phyloP scores from a whole-genome alignment of 1,139 yeast genomes.

The Petasospora rhodanensis region DNA sequence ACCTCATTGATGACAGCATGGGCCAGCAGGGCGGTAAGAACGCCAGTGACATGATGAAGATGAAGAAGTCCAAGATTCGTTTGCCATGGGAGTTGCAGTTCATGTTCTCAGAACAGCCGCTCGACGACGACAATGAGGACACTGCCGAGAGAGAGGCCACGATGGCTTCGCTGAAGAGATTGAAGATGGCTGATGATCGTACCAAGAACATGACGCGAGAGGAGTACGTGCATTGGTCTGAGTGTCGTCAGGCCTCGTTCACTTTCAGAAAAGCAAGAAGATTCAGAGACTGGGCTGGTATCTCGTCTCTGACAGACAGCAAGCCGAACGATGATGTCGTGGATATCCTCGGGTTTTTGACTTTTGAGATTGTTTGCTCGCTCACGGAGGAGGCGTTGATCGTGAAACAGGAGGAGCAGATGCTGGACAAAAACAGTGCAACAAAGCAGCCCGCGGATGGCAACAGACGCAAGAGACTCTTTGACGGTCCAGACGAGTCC shows the following conservation, averaged over 20 bases:
- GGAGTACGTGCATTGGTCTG: constrained; percentile 98
- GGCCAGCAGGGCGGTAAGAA: constrained; percentile 28
- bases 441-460: constrained; percentile 24
- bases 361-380: constrained; percentile 95
- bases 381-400: constrained; percentile 87
- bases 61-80: constrained; percentile 75
- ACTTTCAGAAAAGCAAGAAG: constrained; percentile 90
- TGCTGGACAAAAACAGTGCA: constrained; percentile 24
- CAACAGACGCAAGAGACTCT: constrained; percentile 52
- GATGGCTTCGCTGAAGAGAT: constrained; percentile 76
- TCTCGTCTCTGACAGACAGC: constrained; percentile 77
- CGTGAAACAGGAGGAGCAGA: constrained; percentile 68
- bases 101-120: constrained; percentile 87
- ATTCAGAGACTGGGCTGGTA: constrained; percentile 95
- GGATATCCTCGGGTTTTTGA: constrained; percentile 89
- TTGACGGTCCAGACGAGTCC: constrained; percentile 88
- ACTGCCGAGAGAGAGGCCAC: constrained; percentile 87
- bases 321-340: constrained; percentile 95
- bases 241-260: constrained; percentile 95
- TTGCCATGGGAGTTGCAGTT: constrained; percentile 95
- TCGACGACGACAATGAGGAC: constrained; percentile 78
- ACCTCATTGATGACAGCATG: constrained; percentile 33
- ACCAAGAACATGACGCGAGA: constrained; percentile 92
- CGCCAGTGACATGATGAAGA: constrained; percentile 51
- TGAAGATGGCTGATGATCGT: constrained; percentile 91